phyloP scores from a whole-genome alignment of 2,329 filamentous ascomycete genomes.

The Aureobasidium sp. region DNA sequence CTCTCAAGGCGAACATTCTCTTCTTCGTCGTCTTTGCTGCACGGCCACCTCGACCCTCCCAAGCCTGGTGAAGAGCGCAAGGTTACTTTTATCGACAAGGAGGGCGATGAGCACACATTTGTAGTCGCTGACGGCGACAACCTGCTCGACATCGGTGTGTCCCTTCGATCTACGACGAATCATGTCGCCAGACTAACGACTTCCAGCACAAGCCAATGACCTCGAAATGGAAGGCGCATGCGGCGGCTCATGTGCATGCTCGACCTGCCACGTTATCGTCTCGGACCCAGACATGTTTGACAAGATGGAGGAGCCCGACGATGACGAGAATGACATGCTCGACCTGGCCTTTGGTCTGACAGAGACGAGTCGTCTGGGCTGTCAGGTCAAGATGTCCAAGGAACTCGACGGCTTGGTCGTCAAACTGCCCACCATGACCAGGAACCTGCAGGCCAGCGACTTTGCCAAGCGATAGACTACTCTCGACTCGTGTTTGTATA shows the following conservation, averaged over 20 bases:
- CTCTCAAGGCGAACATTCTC: slow-evolving; percentile 52
- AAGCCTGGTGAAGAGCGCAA: slow-evolving; percentile 91
- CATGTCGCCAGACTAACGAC: not conserved
- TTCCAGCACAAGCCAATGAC: slow-evolving; percentile 71
- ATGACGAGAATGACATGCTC: slow-evolving; percentile 71
- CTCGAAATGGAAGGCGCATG: slow-evolving; percentile 98
- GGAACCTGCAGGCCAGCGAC: slow-evolving; percentile 92
- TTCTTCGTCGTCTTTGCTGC: slow-evolving; percentile 51
- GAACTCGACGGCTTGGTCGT: slow-evolving; percentile 83
- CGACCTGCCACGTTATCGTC: slow-evolving; percentile 87
- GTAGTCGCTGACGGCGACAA: slow-evolving; percentile 84
- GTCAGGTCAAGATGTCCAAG: slow-evolving; percentile 86
- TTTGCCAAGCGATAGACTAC: slow-evolving; percentile 46
- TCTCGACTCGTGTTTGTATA: not conserved
- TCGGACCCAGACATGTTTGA: slow-evolving; percentile 55
- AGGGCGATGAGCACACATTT: slow-evolving; percentile 67
- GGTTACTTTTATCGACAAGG: slow-evolving; percentile 91
- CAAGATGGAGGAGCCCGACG: slow-evolving; percentile 39
- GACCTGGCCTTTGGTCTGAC: slow-evolving; percentile 85
- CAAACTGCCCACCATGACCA: slow-evolving; percentile 82
- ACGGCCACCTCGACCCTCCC: slow-evolving; percentile 77
- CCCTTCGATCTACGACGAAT: not conserved
- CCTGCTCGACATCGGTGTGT: slow-evolving; percentile 69
- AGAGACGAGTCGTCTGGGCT: slow-evolving; percentile 76
- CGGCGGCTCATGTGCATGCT: slow-evolving; percentile 88